These are phyloP conservation scores for Colletotrichum brevisporum DNA, from an alignment of 2,329 filamentous ascomycete species.

Conservation along the genomic window DNA sequence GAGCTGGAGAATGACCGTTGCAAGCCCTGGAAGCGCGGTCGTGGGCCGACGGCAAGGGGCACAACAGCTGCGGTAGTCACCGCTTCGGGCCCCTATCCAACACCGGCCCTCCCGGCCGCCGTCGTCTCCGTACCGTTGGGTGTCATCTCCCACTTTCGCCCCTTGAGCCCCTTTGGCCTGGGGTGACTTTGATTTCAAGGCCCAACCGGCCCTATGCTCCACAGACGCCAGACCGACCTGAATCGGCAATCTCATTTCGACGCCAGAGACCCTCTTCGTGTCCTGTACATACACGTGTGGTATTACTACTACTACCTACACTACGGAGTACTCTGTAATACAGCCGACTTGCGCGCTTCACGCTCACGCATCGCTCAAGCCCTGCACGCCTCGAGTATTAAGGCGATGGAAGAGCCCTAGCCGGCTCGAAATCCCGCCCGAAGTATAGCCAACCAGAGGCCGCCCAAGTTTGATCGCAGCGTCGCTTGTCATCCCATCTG, in stretches of 20 bases:
- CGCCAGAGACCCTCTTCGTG: constrained; percentile 3
- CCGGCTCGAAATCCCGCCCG: constrained; percentile 7
- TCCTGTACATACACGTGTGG: too few species aligned
- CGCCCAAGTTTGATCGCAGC: constrained; percentile 20
- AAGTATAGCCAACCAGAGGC: constrained; percentile 20
- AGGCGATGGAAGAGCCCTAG: constrained; percentile 23
- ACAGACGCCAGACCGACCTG: constrained; percentile 35
- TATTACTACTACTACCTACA: too few species aligned
- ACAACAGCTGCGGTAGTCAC: constrained; percentile 13
- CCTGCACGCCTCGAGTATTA: constrained; percentile 17
- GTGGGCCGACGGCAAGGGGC: constrained; percentile 19
- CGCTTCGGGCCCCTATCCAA: constrained; percentile 34
- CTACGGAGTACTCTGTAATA: too few species aligned
- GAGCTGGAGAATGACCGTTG: constrained; percentile 1
- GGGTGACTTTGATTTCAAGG: constrained; percentile 31
- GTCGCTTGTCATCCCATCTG: constrained; percentile 29
- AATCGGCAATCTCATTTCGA: constrained; percentile 37
- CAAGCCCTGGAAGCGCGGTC: constrained; percentile 5
- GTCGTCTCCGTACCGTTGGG: constrained; percentile 21
- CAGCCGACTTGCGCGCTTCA: too few species aligned
- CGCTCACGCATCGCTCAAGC: not conserved
- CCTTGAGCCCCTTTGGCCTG: constrained; percentile 30
- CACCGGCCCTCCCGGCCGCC: constrained; percentile 32
- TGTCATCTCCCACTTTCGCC: constrained; percentile 35
- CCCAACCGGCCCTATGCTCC: constrained; percentile 28